Evolutionary conservation across 169 alveolate species (phyloP), one percentile per base, ranked within the genome.

Genomic region (Cytauxzoon felis): DNA sequence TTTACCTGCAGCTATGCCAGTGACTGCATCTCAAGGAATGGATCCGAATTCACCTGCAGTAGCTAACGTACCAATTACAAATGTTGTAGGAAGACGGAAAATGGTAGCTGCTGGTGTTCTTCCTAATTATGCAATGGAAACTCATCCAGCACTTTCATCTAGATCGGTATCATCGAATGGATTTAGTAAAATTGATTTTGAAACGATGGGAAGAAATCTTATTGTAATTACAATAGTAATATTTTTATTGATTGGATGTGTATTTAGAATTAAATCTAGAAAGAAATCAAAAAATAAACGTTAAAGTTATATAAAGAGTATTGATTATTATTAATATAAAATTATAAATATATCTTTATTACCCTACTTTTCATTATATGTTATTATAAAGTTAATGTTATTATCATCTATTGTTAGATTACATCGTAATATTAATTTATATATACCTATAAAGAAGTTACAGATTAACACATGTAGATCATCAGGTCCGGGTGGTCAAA

Each of bases 401-500:
- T 54, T 11, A 13, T 38, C 19, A n/a, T n/a, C 45, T 13, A 38
- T 13, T 38, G 13, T 23, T 40, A 26, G 13, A 16, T 45, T 59
- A 13, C 1, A 45, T 19, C 43, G 79, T 27, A 16, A 41, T 23
- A 30, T 11, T 11, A 29, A 56, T 24, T 48, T 57, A n/a, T 59
- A 56, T 23, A 56, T 76, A 19, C 86, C 86, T 11, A 7, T 64
- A 26, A 56, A 56, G 21, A 58, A 76, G 29, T 21, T 76, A 38
- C 70, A 53, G 34, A 34, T 60, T 0, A 47, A 47, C 13, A 57
- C 80, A n/a, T 65, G 78, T 6, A 16, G 91, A 21, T 85, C 91
- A 8, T 85, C 91, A 58, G 91, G 91, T 2, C 91, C 91, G 27
- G 91, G 91, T 18, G 91, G 91, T 4, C 91, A 85, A 43, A 85